Base-by-base conservation (phyloP, 352 stramenopile genomes). In the Phytopythium ostracodes region DNA sequence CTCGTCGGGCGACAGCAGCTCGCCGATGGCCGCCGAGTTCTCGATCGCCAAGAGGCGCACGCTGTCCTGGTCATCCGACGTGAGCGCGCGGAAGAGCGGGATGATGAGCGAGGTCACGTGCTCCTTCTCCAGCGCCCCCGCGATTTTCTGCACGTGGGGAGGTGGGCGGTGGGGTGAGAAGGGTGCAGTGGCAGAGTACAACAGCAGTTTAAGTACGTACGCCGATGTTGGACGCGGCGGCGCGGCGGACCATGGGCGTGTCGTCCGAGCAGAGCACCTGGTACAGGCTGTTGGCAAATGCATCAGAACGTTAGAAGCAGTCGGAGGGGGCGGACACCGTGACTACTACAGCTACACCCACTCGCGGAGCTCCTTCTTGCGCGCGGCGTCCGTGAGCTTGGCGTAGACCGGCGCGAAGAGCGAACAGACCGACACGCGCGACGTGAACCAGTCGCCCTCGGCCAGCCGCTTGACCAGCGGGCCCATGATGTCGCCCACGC, bases 31-130 rank as follows among this genome's bases (percentile, higher is more conserved):
- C 15, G 84, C 79, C 62, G 80, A 92, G 71, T 88, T 94, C 63
- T 92, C 84, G 67, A 98, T 96, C 18, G 91, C 91, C 58, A 98
- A 71, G 51, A 98, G 80, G 36, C 93, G 87, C n/a, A 98, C 93
- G 53, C 86, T 97, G 78, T 98, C 94, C 76, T 98, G 92, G 66
- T 98, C 93, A 72, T 98, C 94, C 25, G 74, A 72, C 59, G 88
- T 96, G 29, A 98, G 73, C 38, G 84, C 73, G 54, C 93, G 90
- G 75, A 96, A 97, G 20, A 97, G 81, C 36, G 88, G 89, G 43
- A 97, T 62, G 38, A 94, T 76, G 50, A 89, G 67, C 58, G 61
- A 70, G 17, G 74, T 67, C 60, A 94, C 67, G 54, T 91, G 74
- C 58, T 93, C 84, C 64, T 89, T 89, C 70, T 93, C 82, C 67